Evolutionary conservation across 495 filamentous ascomycete species (phyloP).

Genomic region (Ramalina intermedia): DNA sequence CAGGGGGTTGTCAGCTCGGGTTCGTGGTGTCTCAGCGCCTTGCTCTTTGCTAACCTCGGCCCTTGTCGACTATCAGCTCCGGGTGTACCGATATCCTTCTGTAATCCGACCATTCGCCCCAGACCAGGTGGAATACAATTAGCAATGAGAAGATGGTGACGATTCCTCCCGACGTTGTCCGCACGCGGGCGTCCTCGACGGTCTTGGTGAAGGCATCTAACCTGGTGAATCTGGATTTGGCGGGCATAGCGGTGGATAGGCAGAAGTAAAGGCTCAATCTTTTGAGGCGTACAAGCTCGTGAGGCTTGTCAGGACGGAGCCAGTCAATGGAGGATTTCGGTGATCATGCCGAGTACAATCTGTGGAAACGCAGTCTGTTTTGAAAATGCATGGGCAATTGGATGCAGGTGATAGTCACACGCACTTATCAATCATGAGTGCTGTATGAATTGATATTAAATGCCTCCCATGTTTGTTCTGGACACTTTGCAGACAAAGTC

Average conservation of each 20-base stretch:
- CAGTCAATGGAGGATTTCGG: too few species aligned
- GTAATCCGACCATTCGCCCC: slow-evolving; percentile 95
- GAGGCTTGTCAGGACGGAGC: too few species aligned
- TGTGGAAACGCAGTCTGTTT: too few species aligned
- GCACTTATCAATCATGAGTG: too few species aligned
- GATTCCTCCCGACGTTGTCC: slow-evolving; percentile 92
- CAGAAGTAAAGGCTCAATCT: not conserved
- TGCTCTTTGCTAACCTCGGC: slow-evolving; percentile 51
- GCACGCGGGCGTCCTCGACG: slow-evolving; percentile 91
- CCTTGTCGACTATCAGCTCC: slow-evolving; percentile 92
- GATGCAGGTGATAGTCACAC: too few species aligned
- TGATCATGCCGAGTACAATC: too few species aligned
- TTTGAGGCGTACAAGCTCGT: too few species aligned
- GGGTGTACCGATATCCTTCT: slow-evolving; percentile 72
- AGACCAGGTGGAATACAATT: slow-evolving; percentile 73
- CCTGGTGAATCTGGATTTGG: slow-evolving; percentile 76
- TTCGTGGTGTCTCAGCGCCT: not conserved
- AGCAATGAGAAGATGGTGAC: slow-evolving; percentile 84
- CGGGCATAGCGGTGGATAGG: slow-evolving; percentile 26
- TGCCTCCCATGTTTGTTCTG: too few species aligned
- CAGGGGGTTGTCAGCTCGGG: not conserved
- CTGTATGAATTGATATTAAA: too few species aligned
- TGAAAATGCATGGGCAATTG: too few species aligned
- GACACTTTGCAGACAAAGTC: too few species aligned
- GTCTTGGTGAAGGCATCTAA: slow-evolving; percentile 98